These are phyloP conservation scores for Ilex asprella DNA, from an alignment of 257 asterid species.

Conservation along the genomic window DNA sequence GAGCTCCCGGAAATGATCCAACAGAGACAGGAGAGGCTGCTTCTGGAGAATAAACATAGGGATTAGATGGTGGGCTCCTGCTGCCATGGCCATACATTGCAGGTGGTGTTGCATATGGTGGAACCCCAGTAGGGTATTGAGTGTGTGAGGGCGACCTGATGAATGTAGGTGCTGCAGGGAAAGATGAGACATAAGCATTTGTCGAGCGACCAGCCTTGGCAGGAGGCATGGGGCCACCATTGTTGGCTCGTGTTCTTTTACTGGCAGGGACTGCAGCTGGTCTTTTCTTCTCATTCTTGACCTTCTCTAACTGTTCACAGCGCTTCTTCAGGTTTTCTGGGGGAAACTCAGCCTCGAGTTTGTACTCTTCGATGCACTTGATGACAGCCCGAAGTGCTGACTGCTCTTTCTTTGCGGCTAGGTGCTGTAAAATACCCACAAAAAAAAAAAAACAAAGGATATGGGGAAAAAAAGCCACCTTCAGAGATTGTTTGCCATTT, in stretches of 20 bases:
- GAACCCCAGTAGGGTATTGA: constrained; percentile 64
- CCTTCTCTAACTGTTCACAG: constrained; percentile 76
- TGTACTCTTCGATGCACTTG: constrained; percentile 93
- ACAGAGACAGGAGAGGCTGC: constrained; percentile 31
- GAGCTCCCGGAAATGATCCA: constrained; percentile 64
- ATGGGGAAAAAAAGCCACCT: not conserved
- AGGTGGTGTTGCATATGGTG: constrained; percentile 70
- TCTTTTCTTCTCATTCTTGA: constrained; percentile 74
- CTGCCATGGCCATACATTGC: constrained; percentile 44
- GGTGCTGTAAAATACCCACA: constrained; percentile 46
- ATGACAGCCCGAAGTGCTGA: constrained; percentile 92
- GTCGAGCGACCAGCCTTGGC: constrained; percentile 99
- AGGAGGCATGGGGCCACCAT: constrained; percentile 97
- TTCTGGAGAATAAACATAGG: constrained; percentile 81
- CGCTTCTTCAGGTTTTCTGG: constrained; percentile 84
- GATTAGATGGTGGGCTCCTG: constrained; percentile 50
- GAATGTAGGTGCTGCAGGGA: constrained; percentile 81
- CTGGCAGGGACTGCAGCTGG: constrained; percentile 80
- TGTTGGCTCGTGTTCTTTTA: constrained; percentile 87
- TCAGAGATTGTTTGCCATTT: too few species aligned
- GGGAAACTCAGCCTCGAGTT: constrained; percentile 81
- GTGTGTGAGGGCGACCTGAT: constrained; percentile 78
- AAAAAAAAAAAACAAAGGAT: not conserved
- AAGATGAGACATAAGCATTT: constrained; percentile 93
- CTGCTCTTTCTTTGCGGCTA: constrained; percentile 97